Evolutionary conservation across 768 basidiomycete species (phyloP).

Genomic region (Solioccasus polychromus): DNA sequence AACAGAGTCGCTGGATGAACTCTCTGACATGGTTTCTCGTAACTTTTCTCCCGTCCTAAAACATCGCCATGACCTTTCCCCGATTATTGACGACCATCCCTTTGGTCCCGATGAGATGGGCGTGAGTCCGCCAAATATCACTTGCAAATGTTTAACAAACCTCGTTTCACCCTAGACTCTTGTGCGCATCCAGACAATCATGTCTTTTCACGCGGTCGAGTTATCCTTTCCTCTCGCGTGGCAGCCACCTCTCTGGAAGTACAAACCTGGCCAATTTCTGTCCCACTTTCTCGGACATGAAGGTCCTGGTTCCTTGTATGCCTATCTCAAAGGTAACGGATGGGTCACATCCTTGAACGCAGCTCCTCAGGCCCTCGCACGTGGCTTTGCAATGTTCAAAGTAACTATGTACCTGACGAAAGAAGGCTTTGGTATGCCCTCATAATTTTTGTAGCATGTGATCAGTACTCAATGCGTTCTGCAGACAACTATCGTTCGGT

Average conservation of each 20-base stretch:
- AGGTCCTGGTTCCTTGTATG: constrained; percentile 86
- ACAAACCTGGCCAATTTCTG: constrained; percentile 75
- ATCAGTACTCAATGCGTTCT: constrained; percentile 3
- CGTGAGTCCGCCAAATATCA: constrained; percentile 42
- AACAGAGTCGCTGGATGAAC: constrained; percentile 72
- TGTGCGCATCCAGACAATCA: constrained; percentile 85
- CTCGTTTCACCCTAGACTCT: constrained; percentile 51
- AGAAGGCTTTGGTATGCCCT: constrained; percentile 74
- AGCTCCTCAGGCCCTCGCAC: constrained; percentile 66
- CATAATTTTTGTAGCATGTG: background rate
- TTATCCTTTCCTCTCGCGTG: constrained; percentile 76
- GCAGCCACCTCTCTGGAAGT: constrained; percentile 69
- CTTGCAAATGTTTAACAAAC: constrained; percentile 8
- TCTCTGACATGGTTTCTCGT: constrained; percentile 57
- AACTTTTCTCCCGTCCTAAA: constrained; percentile 74
- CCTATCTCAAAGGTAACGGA: constrained; percentile 85
- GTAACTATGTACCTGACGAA: constrained; percentile 76
- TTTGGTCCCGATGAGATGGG: constrained; percentile 70
- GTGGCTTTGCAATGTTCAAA: constrained; percentile 90
- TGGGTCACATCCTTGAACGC: constrained; percentile 78
- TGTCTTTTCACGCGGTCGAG: constrained; percentile 81
- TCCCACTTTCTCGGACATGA: constrained; percentile 89
- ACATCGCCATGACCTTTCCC: constrained; percentile 56
- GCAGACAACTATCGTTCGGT: constrained; percentile 70
- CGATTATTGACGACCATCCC: constrained; percentile 69